These are phyloP conservation scores for Coemansia sp. DNA, from an alignment of 192 early-diverging fungal genomes.

Conservation along the genomic window DNA sequence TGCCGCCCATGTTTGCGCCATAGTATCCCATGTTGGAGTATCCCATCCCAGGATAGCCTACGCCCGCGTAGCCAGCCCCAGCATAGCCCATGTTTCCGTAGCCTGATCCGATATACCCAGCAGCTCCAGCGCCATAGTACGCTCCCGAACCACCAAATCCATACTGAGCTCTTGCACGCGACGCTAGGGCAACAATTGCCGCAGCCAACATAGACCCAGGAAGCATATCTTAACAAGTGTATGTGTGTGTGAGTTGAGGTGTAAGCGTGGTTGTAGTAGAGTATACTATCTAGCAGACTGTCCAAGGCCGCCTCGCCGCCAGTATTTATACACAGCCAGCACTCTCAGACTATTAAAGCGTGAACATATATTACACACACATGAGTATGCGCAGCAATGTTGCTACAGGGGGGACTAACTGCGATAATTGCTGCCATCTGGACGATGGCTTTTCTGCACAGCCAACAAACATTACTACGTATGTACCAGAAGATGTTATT, in stretches of 20 bases:
- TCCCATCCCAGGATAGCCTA: not conserved
- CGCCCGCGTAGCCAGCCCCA: constrained; percentile 6
- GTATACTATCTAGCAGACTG: not conserved
- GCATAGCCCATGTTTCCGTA: constrained; percentile 5
- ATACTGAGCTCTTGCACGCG: not conserved
- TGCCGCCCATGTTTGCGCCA: constrained; percentile 1
- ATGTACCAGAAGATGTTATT: not conserved
- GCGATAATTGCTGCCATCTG: not conserved
- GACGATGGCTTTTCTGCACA: not conserved
- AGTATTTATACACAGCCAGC: not conserved
- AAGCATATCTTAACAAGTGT: not conserved
- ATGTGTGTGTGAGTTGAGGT: not conserved
- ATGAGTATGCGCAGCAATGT: not conserved
- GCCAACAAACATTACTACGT: not conserved
- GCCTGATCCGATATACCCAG: not conserved
- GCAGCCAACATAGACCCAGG: not conserved
- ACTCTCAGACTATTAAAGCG: no score
- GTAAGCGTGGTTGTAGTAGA: not conserved
- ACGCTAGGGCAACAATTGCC: not conserved
- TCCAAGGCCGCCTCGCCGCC: not conserved
- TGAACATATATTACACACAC: no score
- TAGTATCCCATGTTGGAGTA: constrained; percentile 1
- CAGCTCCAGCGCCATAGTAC: not conserved
- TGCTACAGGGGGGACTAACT: not conserved
- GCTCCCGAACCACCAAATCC: not conserved